Evolutionary conservation across 352 stramenopile species (phyloP).

Genomic region (Globisporangium sylvaticum): DNA sequence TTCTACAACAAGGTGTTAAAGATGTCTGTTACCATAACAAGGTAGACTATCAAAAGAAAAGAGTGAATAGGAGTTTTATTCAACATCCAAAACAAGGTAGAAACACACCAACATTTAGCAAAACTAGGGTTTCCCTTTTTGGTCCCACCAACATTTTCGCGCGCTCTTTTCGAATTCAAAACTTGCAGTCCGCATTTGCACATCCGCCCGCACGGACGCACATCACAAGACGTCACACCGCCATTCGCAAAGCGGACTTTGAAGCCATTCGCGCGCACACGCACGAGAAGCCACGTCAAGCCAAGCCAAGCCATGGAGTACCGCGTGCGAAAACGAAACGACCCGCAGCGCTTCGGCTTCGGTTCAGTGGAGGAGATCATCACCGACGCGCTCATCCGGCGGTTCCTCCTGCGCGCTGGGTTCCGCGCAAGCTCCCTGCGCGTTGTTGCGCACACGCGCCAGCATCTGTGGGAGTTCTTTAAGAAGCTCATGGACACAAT

Average conservation of each 20-base stretch:
- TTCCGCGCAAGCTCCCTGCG: constrained; percentile 48
- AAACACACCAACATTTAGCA: not conserved
- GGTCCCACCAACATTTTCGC: constrained; percentile 8
- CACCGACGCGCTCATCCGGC: constrained; percentile 44
- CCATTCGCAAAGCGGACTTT: not conserved
- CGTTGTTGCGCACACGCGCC: constrained; percentile 33
- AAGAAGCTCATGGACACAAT: constrained; percentile 47
- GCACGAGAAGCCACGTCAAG: not conserved
- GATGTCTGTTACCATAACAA: not conserved
- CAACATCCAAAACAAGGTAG: constrained; percentile 3
- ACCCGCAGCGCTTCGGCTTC: not conserved
- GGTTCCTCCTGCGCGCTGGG: constrained; percentile 69
- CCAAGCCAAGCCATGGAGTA: constrained; percentile 25
- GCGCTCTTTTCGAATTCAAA: constrained; percentile 22
- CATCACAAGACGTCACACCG: not conserved
- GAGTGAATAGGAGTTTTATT: not conserved
- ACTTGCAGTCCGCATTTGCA: constrained; percentile 6
- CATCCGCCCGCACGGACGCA: not conserved
- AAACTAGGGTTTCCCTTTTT: constrained; percentile 16
- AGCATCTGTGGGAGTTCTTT: constrained; percentile 53
- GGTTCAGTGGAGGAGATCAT: constrained; percentile 25
- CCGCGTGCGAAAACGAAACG: constrained; percentile 47
- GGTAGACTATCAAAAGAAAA: not conserved
- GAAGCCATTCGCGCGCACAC: not conserved
- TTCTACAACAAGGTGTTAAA: not conserved